These are phyloP conservation scores for Fusarium abutilonis DNA, from an alignment of 2,329 filamentous ascomycete species.

Conservation along the genomic window DNA sequence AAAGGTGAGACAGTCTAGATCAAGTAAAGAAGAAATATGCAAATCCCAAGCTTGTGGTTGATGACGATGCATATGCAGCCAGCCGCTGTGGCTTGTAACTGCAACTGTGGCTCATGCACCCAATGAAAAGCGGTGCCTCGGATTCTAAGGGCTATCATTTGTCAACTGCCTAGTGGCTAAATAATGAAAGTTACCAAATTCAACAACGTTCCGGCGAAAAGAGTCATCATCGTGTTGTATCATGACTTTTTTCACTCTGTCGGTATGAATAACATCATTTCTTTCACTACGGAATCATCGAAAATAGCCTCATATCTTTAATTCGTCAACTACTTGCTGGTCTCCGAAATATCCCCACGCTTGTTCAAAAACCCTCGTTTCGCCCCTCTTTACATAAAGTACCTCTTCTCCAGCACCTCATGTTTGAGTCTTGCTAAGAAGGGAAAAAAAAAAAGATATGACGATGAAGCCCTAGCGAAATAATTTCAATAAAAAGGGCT, in stretches of 20 bases:
- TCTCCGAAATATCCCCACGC: conserved; percentile 13
- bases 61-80: conserved; percentile 21
- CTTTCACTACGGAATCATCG: background rate
- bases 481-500: conserved; percentile 5
- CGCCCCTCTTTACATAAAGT: conserved; percentile 32
- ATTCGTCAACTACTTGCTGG: background rate
- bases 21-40: background rate
- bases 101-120: conserved; percentile 5
- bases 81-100: conserved; percentile 18
- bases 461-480: conserved; percentile 32
- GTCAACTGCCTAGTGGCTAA: background rate
- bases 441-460: background rate
- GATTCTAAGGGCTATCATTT: conserved; percentile 22
- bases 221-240: conserved; percentile 29
- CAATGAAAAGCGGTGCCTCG: conserved; percentile 18
- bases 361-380: conserved; percentile 25
- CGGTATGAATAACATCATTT: conserved; percentile 7
- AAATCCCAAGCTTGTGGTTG: conserved; percentile 10
- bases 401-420: conserved; percentile 22
- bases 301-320: background rate
- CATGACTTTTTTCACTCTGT: background rate
- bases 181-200: conserved; percentile 17
- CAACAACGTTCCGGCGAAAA: conserved; percentile 29
- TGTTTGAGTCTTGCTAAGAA: conserved; percentile 32
- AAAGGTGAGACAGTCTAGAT: background rate